phyloP scores from a whole-genome alignment of 2,329 filamentous ascomycete genomes.

The Botryotinia narcissicola region DNA sequence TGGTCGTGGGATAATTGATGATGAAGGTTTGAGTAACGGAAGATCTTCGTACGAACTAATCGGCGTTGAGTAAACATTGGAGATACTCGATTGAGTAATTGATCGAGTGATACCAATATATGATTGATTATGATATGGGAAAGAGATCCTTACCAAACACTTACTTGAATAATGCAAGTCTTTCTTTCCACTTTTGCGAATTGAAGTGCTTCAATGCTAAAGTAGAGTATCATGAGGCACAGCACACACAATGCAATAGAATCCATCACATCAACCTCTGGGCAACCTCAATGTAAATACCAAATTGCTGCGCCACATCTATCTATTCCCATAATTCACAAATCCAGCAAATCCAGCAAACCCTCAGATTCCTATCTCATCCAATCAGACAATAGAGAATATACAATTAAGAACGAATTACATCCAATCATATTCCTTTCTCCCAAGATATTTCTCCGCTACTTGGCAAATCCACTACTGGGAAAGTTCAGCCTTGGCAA shows the following conservation, averaged over 20 bases:
- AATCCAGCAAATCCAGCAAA: background rate
- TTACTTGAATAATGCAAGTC: background rate
- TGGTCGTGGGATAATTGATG: background rate
- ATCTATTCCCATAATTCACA: background rate
- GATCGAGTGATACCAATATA: background rate
- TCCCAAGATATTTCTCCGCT: background rate
- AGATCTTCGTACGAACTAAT: background rate
- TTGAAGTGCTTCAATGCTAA: background rate
- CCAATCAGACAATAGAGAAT: background rate
- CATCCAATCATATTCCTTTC: background rate
- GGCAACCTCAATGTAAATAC: background rate
- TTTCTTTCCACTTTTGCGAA: background rate
- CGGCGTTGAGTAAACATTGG: background rate
- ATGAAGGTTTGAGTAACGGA: background rate
- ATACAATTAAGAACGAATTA: background rate
- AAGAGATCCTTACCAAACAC: background rate
- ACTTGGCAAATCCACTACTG: background rate
- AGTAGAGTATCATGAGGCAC: no score
- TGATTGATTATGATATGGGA: background rate
- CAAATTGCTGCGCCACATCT: background rate
- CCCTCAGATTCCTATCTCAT: background rate
- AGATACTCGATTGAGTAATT: background rate
- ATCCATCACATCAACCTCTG: background rate
- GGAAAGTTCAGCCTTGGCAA: conserved; percentile 9
- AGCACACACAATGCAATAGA: background rate